A percentile compares a stretch with the other conserved stretches of the same genome.
Evolutionary conservation across 495 filamentous ascomycete genomes (phyloP).

Genomic region (Penicillium ochrochloron): DNA sequence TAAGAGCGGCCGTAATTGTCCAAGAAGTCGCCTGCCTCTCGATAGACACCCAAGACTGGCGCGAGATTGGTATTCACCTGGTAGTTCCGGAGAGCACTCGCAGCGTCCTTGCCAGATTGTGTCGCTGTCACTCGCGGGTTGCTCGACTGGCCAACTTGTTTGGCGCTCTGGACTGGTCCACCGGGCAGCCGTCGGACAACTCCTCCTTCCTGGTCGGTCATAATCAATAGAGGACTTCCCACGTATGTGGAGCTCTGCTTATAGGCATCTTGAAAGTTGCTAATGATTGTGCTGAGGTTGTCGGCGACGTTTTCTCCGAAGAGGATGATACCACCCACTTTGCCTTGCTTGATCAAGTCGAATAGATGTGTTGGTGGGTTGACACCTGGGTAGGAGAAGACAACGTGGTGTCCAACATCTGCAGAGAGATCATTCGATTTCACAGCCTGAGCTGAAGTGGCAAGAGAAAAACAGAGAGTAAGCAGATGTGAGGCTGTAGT

Average conservation of each 20-base stretch:
- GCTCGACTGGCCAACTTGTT: constrained; percentile 31
- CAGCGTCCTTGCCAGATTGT: constrained; percentile 32
- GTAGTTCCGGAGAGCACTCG: constrained; percentile 25
- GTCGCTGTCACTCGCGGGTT: constrained; percentile 30
- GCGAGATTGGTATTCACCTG: constrained; percentile 39
- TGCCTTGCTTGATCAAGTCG: constrained; percentile 34
- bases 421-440: constrained; percentile 12
- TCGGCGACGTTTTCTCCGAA: constrained; percentile 41
- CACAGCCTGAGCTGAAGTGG: background rate
- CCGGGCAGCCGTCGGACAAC: constrained; percentile 37
- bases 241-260: constrained; percentile 27
- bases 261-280: constrained; percentile 34
- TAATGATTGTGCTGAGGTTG: constrained; percentile 27
- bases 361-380: constrained; percentile 32
- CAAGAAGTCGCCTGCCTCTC: constrained; percentile 34
- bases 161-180: constrained; percentile 37
- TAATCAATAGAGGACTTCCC: constrained; percentile 38
- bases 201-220: constrained; percentile 47
- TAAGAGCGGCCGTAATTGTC: constrained; percentile 38
- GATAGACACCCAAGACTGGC: constrained; percentile 39
- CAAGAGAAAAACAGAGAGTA: constrained; percentile 10
- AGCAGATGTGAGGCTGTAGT: constrained; percentile 9
- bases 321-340: constrained; percentile 42
- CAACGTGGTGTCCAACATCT: constrained; percentile 40
- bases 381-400: constrained; percentile 41